A percentile compares a stretch with the other conserved stretches of the same genome.
Evolutionary conservation across 2,329 filamentous ascomycete genomes (phyloP).

Genomic region (Didymella sp.): DNA sequence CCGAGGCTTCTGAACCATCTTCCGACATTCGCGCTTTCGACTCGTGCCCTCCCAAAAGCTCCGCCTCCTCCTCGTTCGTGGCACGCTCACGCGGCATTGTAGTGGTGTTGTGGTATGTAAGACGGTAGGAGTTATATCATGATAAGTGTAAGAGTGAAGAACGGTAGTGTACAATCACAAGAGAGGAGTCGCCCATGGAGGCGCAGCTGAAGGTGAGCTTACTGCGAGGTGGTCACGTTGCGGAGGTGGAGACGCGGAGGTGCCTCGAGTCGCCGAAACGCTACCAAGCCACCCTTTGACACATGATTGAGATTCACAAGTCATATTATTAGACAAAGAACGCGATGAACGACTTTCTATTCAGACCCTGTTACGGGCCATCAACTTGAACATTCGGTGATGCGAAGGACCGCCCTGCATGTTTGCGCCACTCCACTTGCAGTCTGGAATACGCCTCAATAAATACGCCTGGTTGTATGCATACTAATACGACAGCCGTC

Average conservation of each 20-base stretch:
- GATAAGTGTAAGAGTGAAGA: background rate
- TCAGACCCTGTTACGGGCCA: slow-evolving; percentile 30
- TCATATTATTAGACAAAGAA: slow-evolving; percentile 34
- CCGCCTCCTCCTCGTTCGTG: slow-evolving; percentile 54
- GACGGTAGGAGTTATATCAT: slow-evolving; percentile 25
- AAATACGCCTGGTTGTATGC: background rate
- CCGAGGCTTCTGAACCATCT: slow-evolving; percentile 59
- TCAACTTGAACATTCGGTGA: slow-evolving; percentile 16
- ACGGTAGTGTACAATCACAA: background rate
- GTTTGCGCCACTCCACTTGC: slow-evolving; percentile 1
- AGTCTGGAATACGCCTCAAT: slow-evolving; percentile 12
- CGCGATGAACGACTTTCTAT: slow-evolving; percentile 30
- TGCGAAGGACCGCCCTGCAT: slow-evolving; percentile 13
- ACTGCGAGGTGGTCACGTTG: slow-evolving; percentile 21
- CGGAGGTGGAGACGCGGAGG: slow-evolving; percentile 39
- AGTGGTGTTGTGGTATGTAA: slow-evolving; percentile 6
- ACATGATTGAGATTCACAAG: slow-evolving; percentile 23
- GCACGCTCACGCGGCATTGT: slow-evolving; percentile 47
- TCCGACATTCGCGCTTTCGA: slow-evolving; percentile 41
- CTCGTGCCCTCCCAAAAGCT: slow-evolving; percentile 52
- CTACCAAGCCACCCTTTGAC: slow-evolving; percentile 36
- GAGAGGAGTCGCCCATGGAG: background rate
- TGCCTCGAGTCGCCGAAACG: slow-evolving; percentile 39
- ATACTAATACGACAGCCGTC: background rate
- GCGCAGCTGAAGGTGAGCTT: slow-evolving; percentile 5